Base-by-base conservation (phyloP, 805 yeast genomes). In the Yarrowia hollandica region DNA sequence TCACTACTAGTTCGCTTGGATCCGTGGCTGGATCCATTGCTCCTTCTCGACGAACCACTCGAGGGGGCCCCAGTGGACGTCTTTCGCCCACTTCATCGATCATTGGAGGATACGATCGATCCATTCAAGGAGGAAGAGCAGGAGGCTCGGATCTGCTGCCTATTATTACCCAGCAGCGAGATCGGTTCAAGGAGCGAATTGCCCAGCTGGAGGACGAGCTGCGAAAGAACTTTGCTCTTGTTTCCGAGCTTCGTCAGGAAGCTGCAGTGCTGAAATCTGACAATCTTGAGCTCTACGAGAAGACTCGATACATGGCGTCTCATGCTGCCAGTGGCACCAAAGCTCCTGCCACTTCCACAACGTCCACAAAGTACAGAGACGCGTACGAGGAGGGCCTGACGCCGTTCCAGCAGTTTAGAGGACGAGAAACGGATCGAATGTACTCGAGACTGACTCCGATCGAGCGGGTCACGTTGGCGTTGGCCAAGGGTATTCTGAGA, bases 101-200 rank as follows among this genome's bases (percentile, higher is more conserved):
- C 52, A 68, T 68, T 22, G 72, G 72, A 48, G 66, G 61, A 67
- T 34, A 62, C 5, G 62, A 60, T 7, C 54, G 72, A 8, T 68
- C 37, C 2, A 58, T 57, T 37, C 48, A 48, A 19, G 19, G 2
- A 4, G 25, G 48, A 19, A 42, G 22, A 15, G 65, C 63, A 7
- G 82, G 80, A 56, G 67, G 76, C n/a, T 63, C 67, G 7, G 11
- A 79, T 83, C 4, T 91, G 25, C 72, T 92, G 54, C 95, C 96
- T 1, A 90, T 92, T 57, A 82, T 94, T 25, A 90, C 97, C 12
- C 91, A 92, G 68, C 99, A 92, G 74, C 83, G 99, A 70, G 99
- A 92, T 71, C 77, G 99, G 63, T 90, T 91, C 76, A 83, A 95
- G 66, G 79, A 82, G n/a, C 79, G 90, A 59, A 89, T 86, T 67